Evolutionary conservation across 441 rosid genomes (phyloP).

Genomic region (Pelargonium myrrhifolium): DNA sequence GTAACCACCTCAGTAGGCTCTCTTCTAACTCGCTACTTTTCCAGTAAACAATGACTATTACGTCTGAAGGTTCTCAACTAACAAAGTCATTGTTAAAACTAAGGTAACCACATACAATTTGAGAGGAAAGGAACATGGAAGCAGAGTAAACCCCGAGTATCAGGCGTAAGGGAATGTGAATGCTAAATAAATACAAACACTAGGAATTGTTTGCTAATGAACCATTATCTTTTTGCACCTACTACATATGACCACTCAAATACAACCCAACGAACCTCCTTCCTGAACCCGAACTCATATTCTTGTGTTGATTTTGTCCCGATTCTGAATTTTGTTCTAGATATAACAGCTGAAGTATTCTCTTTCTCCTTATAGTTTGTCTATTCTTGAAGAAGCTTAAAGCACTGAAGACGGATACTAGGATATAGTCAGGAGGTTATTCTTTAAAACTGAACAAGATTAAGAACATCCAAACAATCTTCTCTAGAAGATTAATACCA

Average conservation of each 20-base stretch:
- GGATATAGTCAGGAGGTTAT: not conserved
- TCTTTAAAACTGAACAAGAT: not conserved
- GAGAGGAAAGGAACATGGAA: no score
- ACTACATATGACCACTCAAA: not conserved
- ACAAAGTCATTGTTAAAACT: no score
- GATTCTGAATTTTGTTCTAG: not conserved
- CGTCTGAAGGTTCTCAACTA: no score
- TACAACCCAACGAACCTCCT: not conserved
- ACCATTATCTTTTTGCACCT: not conserved
- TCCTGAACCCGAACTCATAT: not conserved
- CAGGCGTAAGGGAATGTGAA: no score
- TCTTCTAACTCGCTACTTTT: no score
- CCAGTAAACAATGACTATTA: no score
- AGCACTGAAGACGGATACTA: not conserved
- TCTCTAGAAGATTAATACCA: not conserved
- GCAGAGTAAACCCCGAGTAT: no score
- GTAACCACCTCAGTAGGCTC: no score
- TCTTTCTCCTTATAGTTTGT: not conserved
- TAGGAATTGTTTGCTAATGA: not conserved
- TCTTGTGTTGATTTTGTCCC: not conserved
- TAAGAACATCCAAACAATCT: not conserved
- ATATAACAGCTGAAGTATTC: not conserved
- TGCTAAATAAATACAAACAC: not conserved
- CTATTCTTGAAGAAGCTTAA: not conserved
- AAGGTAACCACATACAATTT: no score